phyloP scores from a whole-genome alignment of 306 rosid species.

The Glycine soja region DNA sequence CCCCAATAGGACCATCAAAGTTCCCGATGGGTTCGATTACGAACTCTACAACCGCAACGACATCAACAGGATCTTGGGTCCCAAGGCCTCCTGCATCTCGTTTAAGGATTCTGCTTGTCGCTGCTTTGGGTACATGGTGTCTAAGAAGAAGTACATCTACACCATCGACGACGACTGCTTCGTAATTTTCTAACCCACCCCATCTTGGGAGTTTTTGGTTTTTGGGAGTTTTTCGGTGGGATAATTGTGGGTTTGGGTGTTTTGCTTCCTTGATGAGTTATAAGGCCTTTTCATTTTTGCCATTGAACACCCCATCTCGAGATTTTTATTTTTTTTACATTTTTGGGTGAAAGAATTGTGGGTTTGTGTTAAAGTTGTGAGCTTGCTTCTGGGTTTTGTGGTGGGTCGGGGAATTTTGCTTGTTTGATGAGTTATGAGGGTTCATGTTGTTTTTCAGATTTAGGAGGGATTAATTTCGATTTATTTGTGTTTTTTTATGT shows the following conservation, averaged over 20 bases:
- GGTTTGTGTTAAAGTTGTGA: background rate
- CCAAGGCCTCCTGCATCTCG: constrained; percentile 83
- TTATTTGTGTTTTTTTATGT: background rate
- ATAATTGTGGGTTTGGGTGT: background rate
- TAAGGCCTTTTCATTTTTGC: too few species aligned
- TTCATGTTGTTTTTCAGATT: too few species aligned
- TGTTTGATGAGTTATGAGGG: too few species aligned
- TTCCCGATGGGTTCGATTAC: constrained; percentile 79
- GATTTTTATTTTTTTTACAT: background rate
- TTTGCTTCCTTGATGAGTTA: background rate
- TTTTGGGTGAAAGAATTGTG: background rate
- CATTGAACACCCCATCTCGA: background rate
- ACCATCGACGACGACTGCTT: constrained; percentile 96
- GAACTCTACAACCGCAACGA: constrained; percentile 82
- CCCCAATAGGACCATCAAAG: constrained; percentile 67
- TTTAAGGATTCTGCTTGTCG: constrained; percentile 91
- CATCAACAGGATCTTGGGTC: constrained; percentile 81
- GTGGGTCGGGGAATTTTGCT: background rate
- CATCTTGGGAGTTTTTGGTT: too few species aligned
- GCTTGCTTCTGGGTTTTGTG: background rate
- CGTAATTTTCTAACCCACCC: constrained; percentile 35
- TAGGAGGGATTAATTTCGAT: background rate
- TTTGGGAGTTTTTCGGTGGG: too few species aligned
- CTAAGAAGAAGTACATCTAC: constrained; percentile 89
- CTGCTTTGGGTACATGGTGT: constrained; percentile 84